These are phyloP conservation scores for Gillenia trifoliata DNA, from an alignment of 306 rosid species.

Conservation along the genomic window DNA sequence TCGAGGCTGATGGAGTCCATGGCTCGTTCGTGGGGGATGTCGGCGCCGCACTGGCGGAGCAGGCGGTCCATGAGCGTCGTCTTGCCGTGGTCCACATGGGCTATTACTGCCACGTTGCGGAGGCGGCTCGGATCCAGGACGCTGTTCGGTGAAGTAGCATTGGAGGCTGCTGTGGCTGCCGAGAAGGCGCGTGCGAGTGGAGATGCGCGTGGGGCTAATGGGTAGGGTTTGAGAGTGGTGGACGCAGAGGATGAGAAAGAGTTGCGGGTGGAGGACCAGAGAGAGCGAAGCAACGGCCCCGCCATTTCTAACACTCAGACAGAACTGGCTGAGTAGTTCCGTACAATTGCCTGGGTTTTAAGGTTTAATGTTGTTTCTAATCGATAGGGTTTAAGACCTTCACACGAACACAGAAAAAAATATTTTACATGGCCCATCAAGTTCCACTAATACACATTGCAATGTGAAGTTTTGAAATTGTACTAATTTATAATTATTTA, in stretches of 20 bases:
- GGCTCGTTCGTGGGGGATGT: conserved; percentile 94
- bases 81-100: conserved; percentile 98
- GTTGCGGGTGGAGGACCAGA: conserved; percentile 58
- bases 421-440: background rate
- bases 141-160: conserved; percentile 23
- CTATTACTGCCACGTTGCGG: conserved; percentile 93
- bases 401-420: too few species aligned
- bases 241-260: conserved; percentile 33
- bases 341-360: background rate
- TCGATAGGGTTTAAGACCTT: background rate
- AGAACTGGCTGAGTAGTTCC: background rate
- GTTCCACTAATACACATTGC: too few species aligned
- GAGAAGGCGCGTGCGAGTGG: conserved; percentile 51
- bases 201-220: conserved; percentile 16
- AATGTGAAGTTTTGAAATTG: too few species aligned
- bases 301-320: conserved; percentile 40
- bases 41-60: conserved; percentile 98
- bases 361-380: background rate
- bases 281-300: conserved; percentile 70
- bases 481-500: too few species aligned
- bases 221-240: conserved; percentile 7
- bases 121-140: conserved; percentile 60
- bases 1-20: conserved; percentile 85
- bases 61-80: conserved; percentile 99
- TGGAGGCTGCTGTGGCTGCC: conserved; percentile 38